A percentile compares a stretch with the other conserved stretches of the same genome.
phyloP scores from a whole-genome alignment of 495 filamentous ascomycete genomes.

The Parmelia sp. region DNA sequence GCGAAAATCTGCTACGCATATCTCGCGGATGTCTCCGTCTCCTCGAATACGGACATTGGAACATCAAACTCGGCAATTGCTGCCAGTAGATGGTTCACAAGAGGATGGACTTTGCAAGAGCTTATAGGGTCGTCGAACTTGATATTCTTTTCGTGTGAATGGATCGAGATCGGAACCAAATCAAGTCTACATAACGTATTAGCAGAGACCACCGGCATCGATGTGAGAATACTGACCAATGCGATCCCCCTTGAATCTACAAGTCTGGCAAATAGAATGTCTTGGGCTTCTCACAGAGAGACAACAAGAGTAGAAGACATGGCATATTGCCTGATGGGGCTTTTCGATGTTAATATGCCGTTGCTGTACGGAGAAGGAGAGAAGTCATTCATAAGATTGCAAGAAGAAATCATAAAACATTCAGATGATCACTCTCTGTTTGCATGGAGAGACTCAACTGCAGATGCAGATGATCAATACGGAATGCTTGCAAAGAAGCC shows the following conservation, averaged over 20 bases:
- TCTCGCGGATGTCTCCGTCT: slow-evolving; percentile 27
- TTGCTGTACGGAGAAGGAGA: slow-evolving; percentile 41
- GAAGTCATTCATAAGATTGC: slow-evolving; percentile 32
- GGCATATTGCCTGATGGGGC: slow-evolving; percentile 40
- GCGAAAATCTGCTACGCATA: slow-evolving; percentile 31
- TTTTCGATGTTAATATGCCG: slow-evolving; percentile 42
- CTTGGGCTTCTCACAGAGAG: slow-evolving; percentile 33
- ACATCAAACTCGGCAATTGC: neutral
- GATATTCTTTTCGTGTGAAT: slow-evolving; percentile 24
- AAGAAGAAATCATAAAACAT: slow-evolving; percentile 33
- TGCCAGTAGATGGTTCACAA: slow-evolving; percentile 32
- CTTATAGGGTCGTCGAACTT: slow-evolving; percentile 30
- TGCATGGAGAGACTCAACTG: slow-evolving; percentile 19
- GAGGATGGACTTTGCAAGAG: slow-evolving; percentile 41
- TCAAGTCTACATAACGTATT: slow-evolving; percentile 14
- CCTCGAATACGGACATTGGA: neutral
- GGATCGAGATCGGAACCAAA: slow-evolving; percentile 28
- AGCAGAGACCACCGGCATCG: slow-evolving; percentile 25
- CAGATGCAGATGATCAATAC: neutral
- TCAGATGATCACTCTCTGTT: slow-evolving; percentile 29
- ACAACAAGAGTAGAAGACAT: slow-evolving; percentile 36
- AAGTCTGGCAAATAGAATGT: slow-evolving; percentile 35
- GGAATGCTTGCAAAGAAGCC: neutral
- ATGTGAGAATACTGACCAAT: slow-evolving; percentile 10
- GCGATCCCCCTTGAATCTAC: neutral